Evolutionary conservation across 225 moss, liverwort and hornwort species (phyloP).

Genomic region (Neckera pumila): DNA sequence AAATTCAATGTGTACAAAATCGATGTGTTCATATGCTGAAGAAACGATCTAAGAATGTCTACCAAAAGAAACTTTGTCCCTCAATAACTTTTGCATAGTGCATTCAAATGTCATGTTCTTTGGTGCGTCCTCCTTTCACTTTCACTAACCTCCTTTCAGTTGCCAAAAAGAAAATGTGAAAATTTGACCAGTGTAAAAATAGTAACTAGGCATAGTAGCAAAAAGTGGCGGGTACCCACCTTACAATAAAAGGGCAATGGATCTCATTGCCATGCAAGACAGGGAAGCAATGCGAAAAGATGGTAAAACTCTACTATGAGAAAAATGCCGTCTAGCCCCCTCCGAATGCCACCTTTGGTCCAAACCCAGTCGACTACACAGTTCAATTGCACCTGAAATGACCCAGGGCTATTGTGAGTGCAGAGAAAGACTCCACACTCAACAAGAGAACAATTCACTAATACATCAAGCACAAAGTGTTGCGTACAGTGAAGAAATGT

Average conservation of each 20-base stretch:
- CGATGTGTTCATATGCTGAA: too few species aligned
- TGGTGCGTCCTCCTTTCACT: too few species aligned
- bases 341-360: slow-evolving; percentile 14
- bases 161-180: background rate
- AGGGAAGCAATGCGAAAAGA: slow-evolving; percentile 10
- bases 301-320: slow-evolving; percentile 6
- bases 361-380: slow-evolving; percentile 23
- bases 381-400: slow-evolving; percentile 36
- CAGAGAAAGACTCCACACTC: slow-evolving; percentile 31
- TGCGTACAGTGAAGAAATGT: background rate
- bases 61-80: background rate
- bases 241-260: background rate
- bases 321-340: slow-evolving; percentile 15
- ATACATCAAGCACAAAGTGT: background rate
- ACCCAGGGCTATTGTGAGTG: slow-evolving; percentile 20
- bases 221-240: background rate
- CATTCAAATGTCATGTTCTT: background rate
- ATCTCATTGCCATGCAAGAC: slow-evolving; percentile 2
- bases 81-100: fast-evolving
- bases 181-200: too few species aligned
- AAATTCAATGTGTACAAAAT: background rate
- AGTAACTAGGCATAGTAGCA: too few species aligned
- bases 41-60: too few species aligned
- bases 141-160: background rate
- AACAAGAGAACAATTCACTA: background rate